These are phyloP conservation scores for Kandelia obovata DNA, from an alignment of 345 rosid species.

Conservation along the genomic window DNA sequence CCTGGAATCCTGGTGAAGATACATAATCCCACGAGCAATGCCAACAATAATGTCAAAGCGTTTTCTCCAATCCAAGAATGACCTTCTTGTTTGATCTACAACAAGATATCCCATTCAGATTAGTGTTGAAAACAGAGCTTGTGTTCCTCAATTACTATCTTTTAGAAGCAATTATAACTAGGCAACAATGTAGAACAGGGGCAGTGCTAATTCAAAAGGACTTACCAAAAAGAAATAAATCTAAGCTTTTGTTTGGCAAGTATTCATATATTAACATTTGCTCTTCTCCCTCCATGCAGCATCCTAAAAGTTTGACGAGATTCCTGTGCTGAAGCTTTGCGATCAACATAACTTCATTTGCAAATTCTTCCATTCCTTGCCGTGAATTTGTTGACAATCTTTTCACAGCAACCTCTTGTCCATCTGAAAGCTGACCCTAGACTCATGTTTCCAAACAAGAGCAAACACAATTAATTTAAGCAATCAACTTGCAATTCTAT, in stretches of 20 bases:
- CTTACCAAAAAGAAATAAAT: constrained; percentile 65
- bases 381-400: constrained; percentile 53
- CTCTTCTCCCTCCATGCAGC: constrained; percentile 54
- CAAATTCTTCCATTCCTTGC: constrained; percentile 69
- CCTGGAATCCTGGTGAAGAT: constrained; percentile 74
- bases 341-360: constrained; percentile 58
- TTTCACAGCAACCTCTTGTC: constrained; percentile 73
- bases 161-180: background rate
- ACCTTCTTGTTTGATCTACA: constrained; percentile 43
- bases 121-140: background rate
- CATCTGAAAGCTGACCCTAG: constrained; percentile 17
- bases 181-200: background rate
- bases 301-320: constrained; percentile 64
- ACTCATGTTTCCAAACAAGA: background rate
- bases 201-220: background rate
- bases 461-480: background rate
- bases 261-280: constrained; percentile 80
- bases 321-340: constrained; percentile 71
- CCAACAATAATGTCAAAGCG: constrained; percentile 52
- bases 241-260: constrained; percentile 73
- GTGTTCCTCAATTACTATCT: background rate
- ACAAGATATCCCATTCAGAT: background rate
- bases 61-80: constrained; percentile 46
- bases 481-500: background rate
- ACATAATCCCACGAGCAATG: constrained; percentile 62